Evolutionary conservation across 2,329 filamentous ascomycete species (phyloP).

Genomic region (Tolypocladium capitatum): DNA sequence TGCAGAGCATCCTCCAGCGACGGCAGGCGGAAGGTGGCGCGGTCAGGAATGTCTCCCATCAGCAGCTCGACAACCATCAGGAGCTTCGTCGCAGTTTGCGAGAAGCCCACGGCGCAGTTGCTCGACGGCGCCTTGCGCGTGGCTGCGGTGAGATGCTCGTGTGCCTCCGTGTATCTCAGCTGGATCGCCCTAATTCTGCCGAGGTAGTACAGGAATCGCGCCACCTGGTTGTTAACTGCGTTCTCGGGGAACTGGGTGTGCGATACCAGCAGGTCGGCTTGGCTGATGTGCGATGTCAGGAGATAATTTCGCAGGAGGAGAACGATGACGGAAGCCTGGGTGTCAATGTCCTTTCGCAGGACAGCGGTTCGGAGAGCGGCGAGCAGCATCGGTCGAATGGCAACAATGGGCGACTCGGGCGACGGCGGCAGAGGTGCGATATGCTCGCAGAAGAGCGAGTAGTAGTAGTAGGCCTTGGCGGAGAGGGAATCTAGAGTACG

Average conservation of each 20-base stretch:
- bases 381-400: constrained; percentile 74
- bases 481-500: constrained; percentile 87
- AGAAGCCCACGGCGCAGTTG: constrained; percentile 81
- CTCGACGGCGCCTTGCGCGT: constrained; percentile 91
- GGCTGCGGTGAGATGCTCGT: constrained; percentile 83
- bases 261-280: constrained; percentile 88
- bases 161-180: constrained; percentile 90
- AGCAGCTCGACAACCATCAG: constrained; percentile 89
- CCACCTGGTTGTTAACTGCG: constrained; percentile 95
- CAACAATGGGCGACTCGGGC: constrained; percentile 72
- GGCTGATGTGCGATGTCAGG: constrained; percentile 87
- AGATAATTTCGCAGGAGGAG: constrained; percentile 92
- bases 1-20: constrained; percentile 76
- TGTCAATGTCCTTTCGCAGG: constrained; percentile 89
- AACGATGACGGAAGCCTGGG: constrained; percentile 92
- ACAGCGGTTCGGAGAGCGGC: constrained; percentile 89
- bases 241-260: constrained; percentile 92
- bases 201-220: constrained; percentile 92
- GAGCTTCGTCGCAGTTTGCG: constrained; percentile 93
- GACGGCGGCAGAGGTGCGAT: constrained; percentile 78
- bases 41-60: constrained; percentile 97
- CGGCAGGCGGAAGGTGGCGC: constrained; percentile 82
- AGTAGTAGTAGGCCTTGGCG: constrained; percentile 97
- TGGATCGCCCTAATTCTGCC: constrained; percentile 94
- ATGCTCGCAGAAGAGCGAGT: constrained; percentile 88